A percentile compares a stretch with the other conserved stretches of the same genome.
These are phyloP conservation scores for Neurospora sp. DNA, from an alignment of 495 filamentous ascomycete genomes.

Conservation along the genomic window DNA sequence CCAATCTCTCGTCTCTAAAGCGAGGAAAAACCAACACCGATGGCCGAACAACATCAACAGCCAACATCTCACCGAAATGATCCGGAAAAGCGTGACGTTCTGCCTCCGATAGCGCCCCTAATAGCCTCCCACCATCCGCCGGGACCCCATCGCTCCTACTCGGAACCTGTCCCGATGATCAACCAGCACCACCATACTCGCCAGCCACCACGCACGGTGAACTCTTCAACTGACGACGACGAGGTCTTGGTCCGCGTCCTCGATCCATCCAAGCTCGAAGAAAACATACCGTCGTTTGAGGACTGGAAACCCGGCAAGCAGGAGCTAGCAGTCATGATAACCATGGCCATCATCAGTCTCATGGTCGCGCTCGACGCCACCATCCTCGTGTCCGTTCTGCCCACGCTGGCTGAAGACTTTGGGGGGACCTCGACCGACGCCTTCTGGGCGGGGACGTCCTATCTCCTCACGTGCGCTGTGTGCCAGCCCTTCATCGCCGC, in stretches of 20 bases:
- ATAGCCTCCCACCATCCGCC: not conserved
- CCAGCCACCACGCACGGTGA: not conserved
- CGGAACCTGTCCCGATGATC: not conserved
- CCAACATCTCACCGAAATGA: not conserved
- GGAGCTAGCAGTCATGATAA: conserved; percentile 32
- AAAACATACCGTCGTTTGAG: conserved; percentile 7
- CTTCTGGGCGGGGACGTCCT: conserved; percentile 47
- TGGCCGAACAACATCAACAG: not conserved
- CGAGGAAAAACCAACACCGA: not conserved
- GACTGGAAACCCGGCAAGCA: conserved; percentile 27
- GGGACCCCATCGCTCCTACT: not conserved
- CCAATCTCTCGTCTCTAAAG: not conserved
- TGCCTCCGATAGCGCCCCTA: not conserved
- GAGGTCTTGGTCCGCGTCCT: not conserved
- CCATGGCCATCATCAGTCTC: conserved; percentile 35
- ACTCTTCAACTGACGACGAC: not conserved
- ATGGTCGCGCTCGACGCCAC: conserved; percentile 47
- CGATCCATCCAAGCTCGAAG: conserved; percentile 7
- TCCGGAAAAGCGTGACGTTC: not conserved
- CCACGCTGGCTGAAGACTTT: conserved; percentile 31
- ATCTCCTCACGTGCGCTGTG: conserved; percentile 37
- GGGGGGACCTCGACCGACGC: conserved; percentile 35
- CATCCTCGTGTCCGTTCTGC: conserved; percentile 38
- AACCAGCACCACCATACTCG: not conserved
- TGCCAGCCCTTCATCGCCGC: conserved; percentile 39